These are phyloP conservation scores for Penicillium sp. DNA, from an alignment of 2,329 filamentous ascomycete species.

Conservation along the genomic window DNA sequence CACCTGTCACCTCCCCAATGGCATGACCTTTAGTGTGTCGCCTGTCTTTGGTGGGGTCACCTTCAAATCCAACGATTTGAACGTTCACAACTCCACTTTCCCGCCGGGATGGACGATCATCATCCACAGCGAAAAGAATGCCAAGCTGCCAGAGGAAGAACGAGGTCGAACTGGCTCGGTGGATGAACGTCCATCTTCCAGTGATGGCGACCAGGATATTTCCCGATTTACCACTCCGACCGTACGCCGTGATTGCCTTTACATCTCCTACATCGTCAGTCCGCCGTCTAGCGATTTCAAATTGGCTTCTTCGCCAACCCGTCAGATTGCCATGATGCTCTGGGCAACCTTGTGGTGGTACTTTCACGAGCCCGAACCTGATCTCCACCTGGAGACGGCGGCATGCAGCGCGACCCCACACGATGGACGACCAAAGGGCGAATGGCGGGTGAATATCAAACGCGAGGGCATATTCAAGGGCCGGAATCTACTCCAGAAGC, in stretches of 20 bases:
- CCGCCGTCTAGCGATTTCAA: constrained; percentile 79
- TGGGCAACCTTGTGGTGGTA: constrained; percentile 97
- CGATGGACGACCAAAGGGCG: constrained; percentile 72
- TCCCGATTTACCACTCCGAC: constrained; percentile 70
- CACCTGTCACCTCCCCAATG: constrained; percentile 72
- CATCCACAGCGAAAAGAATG: constrained; percentile 64
- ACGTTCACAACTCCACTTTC: constrained; percentile 62
- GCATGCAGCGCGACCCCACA: constrained; percentile 66
- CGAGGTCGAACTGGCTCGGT: constrained; percentile 12
- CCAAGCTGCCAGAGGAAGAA: constrained; percentile 36
- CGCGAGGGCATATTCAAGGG: constrained; percentile 86
- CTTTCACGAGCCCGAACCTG: constrained; percentile 82
- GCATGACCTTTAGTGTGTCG: constrained; percentile 76
- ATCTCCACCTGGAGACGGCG: constrained; percentile 62
- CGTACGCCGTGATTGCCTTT: constrained; percentile 75
- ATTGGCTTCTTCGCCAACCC: constrained; percentile 74
- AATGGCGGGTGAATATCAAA: constrained; percentile 84
- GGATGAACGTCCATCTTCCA: constrained; percentile 13
- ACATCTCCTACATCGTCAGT: constrained; percentile 88
- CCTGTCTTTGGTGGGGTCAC: constrained; percentile 89
- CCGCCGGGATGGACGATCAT: constrained; percentile 90
- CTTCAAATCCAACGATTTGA: constrained; percentile 81
- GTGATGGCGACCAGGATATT: constrained; percentile 33
- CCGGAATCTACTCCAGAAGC: constrained; percentile 79
- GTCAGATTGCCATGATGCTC: constrained; percentile 94